Base-by-base conservation (phyloP, 441 rosid genomes). In the Isatis lusitanica region DNA sequence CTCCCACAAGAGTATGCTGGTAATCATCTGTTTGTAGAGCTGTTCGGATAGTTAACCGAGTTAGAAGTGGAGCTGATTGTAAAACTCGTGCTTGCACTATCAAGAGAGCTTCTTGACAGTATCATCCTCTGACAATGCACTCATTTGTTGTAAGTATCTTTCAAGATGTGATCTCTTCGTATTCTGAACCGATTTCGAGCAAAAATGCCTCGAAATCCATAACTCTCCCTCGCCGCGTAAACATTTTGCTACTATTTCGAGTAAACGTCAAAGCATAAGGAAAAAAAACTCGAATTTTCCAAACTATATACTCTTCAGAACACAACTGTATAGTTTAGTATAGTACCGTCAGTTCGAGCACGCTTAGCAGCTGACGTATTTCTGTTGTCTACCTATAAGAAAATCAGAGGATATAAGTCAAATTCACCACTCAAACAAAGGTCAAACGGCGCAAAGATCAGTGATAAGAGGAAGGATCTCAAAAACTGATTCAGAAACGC, bases 61-160 rank as follows among this genome's bases (percentile, higher is more conserved):
- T 86, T 92, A 47, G 92, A 81, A 79, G 88, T 83, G 17, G 98
- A 88, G 85, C 90, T 87, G 63, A 89, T 76, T 16, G 98, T 90
- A 36, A 81, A 76, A 78, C 83, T 87, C 58, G 97, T 88, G 62
- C 81, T 82, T 0, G 87, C 92, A 79, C 96, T 89, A 73, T 94
- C 99, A 63, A 94, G 89, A 4, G 99, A 92, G 77, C 90, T 90
- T 73, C 92, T 82, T 36, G 98, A 92, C 81, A 90, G 58, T 40
- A 85, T 66, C 97, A 83, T 91, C 98, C 82, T 93, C 97, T 39
- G 98, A 90, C 75, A 93, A 80, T 63, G 89, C 83, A 81, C 94
- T 93, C 98, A 96, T 92, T 84, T 96, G 99, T 77, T 88, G 81
- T 86, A 96, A 71, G 99, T 97, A 87, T 96, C 99, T 85, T 96